Base-by-base conservation (phyloP, 805 yeast genomes). In the Lachancea cidri region DNA sequence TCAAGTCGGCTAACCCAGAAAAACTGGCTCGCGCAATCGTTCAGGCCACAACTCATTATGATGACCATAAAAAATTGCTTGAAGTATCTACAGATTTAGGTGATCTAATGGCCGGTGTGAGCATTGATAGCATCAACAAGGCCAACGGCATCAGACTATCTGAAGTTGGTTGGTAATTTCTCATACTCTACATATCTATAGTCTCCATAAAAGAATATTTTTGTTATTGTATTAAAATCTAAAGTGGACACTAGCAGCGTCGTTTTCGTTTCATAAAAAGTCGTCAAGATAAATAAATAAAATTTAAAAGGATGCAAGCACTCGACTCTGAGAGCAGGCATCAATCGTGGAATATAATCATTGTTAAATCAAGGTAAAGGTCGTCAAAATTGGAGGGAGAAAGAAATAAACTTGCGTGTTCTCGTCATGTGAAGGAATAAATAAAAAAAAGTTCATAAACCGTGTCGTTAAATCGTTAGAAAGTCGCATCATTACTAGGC, bases 21-120 rank as follows among this genome's bases (percentile, higher is more conserved):
- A 73, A 74, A 58, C 71, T 83, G 52, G 93, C 93, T 30, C 71
- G 65, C 48, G 87, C 91, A n/a, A 80, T 83, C 58, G 93, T 83
- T 34, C 77, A 81, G 58, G 86, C 89, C 11, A 86, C 83, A 22
- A 81, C 87, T 33, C 76, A 81, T 57, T 84, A 66, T 68, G 65
- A 78, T 44, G 83, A 81, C 52, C 76, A 87, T 17, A 55, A 58
- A 50, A 70, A 73, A 52, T 62, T 83, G 19, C 72, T 83, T 57
- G 81, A 81, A 56, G 77, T 70, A 47, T 79, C 86, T 35, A 78
- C 81, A 29, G 83, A 78, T 52, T 70, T 83, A 48, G 93, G 93
- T 36, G 79, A 81, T 48, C 74, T 81, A 60, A 83, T 83, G 91
- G 77, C 79, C 44, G 93, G 93, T 42, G 71, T 77, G 35, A 74